phyloP scores from a whole-genome alignment of 192 early-diverging fungal genomes.

The Dissophora ornata region DNA sequence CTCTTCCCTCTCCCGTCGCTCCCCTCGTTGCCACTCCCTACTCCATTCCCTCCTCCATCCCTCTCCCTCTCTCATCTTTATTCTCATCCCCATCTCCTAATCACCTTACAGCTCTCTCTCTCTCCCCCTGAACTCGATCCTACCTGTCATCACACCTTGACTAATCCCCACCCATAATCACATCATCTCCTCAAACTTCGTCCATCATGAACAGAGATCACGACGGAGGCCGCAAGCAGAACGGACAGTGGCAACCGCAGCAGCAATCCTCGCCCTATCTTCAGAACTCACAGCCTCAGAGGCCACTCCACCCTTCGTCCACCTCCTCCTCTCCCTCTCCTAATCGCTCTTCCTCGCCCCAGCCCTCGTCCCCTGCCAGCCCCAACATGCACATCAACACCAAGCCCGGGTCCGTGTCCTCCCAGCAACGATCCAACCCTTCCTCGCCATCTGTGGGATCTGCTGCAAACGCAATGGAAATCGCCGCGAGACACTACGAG shows the following conservation, averaged over 20 bases:
- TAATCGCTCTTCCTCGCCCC: constrained; percentile 42
- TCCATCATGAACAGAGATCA: constrained; percentile 12
- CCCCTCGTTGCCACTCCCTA: background rate
- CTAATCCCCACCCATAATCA: background rate
- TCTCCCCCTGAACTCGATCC: background rate
- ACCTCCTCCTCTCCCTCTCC: constrained; percentile 12
- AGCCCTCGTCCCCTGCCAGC: constrained; percentile 34
- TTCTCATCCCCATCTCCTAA: background rate
- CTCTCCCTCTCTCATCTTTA: background rate
- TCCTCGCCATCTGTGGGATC: constrained; percentile 26
- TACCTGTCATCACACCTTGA: background rate
- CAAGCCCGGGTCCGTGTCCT: constrained; percentile 15
- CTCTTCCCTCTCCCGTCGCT: background rate
- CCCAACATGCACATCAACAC: constrained; percentile 48
- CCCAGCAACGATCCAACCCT: constrained; percentile 35
- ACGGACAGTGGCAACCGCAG: constrained; percentile 38
- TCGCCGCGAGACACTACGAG: constrained; percentile 65
- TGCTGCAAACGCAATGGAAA: constrained; percentile 52
- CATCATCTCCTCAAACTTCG: background rate
- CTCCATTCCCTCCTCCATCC: background rate
- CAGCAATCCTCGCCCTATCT: constrained; percentile 22
- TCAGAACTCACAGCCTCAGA: constrained; percentile 15
- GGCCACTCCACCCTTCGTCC: constrained; percentile 33
- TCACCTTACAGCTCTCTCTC: background rate
- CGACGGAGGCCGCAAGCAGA: constrained; percentile 9